Evolutionary conservation across 1,284 basidiomycete species (phyloP).

Genomic region (Sanghuangporus weigelae): DNA sequence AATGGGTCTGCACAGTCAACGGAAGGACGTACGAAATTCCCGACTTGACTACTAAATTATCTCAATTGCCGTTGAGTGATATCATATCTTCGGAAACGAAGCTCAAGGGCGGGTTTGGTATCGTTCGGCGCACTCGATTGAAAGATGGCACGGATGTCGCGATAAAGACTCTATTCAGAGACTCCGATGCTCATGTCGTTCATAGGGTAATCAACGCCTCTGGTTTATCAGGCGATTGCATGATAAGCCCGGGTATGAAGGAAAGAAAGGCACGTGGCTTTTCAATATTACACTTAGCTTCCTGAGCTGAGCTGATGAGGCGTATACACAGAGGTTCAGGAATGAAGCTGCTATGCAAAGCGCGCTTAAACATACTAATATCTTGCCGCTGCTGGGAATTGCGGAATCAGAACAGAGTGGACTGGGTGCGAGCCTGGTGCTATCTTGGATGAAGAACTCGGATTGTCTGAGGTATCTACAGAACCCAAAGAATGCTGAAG

Average conservation of each 20-base stretch:
- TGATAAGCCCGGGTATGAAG: neutral
- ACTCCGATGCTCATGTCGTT: neutral
- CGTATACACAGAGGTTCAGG: neutral
- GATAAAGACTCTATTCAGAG: constrained; percentile 3
- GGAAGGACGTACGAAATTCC: neutral
- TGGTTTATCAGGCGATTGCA: no score
- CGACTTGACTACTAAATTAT: neutral
- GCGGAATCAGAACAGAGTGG: neutral
- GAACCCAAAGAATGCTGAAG: neutral
- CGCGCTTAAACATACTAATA: constrained; percentile 4
- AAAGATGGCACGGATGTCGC: neutral
- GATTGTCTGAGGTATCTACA: neutral
- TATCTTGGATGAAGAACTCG: constrained; percentile 9
- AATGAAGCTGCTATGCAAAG: constrained; percentile 6
- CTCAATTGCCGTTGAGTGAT: neutral
- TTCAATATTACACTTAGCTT: neutral
- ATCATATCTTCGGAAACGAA: neutral
- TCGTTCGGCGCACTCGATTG: neutral
- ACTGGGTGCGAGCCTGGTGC: constrained; percentile 1
- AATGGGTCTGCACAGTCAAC: neutral
- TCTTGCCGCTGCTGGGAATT: constrained; percentile 6
- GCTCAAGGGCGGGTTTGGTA: constrained; percentile 7
- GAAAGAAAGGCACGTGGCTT: neutral
- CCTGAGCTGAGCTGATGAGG: neutral
- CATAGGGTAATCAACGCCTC: no score